phyloP scores from a whole-genome alignment of 2,329 filamentous ascomycete genomes.

The Ophiostoma triangulosporum region DNA sequence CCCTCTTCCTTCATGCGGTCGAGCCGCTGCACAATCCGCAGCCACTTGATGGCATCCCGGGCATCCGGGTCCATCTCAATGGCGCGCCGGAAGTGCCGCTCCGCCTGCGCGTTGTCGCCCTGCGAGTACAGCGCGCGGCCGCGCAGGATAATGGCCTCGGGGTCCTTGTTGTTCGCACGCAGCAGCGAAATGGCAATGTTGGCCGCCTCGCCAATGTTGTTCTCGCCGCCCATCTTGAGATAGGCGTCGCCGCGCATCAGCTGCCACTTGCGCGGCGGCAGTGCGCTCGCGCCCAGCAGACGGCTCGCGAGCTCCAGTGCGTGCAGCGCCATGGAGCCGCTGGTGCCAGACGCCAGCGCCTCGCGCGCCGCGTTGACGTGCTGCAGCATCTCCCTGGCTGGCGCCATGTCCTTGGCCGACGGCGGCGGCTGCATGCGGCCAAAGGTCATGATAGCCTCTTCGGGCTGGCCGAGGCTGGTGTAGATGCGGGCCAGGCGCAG shows the following conservation, averaged over 20 bases:
- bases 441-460: constrained; percentile 76
- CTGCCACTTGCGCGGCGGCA: constrained; percentile 83
- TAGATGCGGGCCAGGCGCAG: constrained; percentile 82
- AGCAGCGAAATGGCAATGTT: constrained; percentile 83
- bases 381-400: constrained; percentile 73
- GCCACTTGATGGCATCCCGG: constrained; percentile 73
- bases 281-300: constrained; percentile 59
- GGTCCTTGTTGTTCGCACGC: constrained; percentile 77
- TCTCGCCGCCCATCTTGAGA: constrained; percentile 80
- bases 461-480: constrained; percentile 71
- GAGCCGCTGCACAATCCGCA: constrained; percentile 81
- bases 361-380: constrained; percentile 72
- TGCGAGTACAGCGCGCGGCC: constrained; percentile 79
- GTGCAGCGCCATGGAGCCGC: constrained; percentile 83
- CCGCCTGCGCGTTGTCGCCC: constrained; percentile 89
- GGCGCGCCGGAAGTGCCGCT: constrained; percentile 84
- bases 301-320: constrained; percentile 84
- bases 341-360: constrained; percentile 58
- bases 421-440: constrained; percentile 66
- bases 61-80: constrained; percentile 85
- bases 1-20: constrained; percentile 90
- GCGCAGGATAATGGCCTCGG: constrained; percentile 81
- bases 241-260: constrained; percentile 85
- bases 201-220: constrained; percentile 81
- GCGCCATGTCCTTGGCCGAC: constrained; percentile 70